phyloP scores from a whole-genome alignment of 2,329 filamentous ascomycete genomes.

The Chaetomiaceae sp. region DNA sequence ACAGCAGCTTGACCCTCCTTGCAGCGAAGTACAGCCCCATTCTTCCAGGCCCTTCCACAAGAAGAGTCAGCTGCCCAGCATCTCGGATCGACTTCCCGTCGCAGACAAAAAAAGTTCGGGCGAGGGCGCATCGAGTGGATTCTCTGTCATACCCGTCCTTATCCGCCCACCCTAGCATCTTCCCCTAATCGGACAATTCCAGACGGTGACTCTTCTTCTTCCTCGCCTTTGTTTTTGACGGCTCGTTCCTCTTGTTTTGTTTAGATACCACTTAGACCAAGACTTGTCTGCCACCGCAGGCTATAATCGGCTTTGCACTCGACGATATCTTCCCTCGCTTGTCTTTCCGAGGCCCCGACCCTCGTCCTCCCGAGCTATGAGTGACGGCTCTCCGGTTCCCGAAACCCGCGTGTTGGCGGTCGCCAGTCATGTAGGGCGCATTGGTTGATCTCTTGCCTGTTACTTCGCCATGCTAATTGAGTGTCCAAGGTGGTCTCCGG shows the following conservation, averaged over 20 bases:
- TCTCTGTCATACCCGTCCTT: slow-evolving; percentile 1
- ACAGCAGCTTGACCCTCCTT: not conserved
- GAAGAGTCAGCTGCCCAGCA: not conserved
- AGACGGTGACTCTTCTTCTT: not conserved
- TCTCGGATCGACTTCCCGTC: not conserved
- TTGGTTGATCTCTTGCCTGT: slow-evolving; percentile 1
- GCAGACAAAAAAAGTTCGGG: not conserved
- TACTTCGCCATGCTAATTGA: slow-evolving; percentile 21
- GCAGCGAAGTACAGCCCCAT: not conserved
- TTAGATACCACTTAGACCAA: slow-evolving; percentile 13
- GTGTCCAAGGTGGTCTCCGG: slow-evolving; percentile 63
- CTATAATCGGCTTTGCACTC: slow-evolving; percentile 1
- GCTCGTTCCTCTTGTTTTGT: no score
- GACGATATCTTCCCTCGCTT: not conserved
- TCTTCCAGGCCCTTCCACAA: slow-evolving; percentile 10
- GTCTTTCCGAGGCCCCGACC: not conserved
- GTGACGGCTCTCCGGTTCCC: slow-evolving; percentile 42
- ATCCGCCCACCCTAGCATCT: no score
- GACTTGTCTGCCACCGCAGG: not conserved
- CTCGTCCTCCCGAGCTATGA: slow-evolving; percentile 31
- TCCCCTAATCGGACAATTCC: no score
- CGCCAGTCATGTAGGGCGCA: slow-evolving; percentile 80
- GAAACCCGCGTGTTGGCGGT: slow-evolving; percentile 74
- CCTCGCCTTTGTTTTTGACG: no score
- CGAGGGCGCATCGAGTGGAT: slow-evolving; percentile 5